phyloP scores from a whole-genome alignment of 1,139 yeast genomes.

The Kodamaea fungicola region DNA sequence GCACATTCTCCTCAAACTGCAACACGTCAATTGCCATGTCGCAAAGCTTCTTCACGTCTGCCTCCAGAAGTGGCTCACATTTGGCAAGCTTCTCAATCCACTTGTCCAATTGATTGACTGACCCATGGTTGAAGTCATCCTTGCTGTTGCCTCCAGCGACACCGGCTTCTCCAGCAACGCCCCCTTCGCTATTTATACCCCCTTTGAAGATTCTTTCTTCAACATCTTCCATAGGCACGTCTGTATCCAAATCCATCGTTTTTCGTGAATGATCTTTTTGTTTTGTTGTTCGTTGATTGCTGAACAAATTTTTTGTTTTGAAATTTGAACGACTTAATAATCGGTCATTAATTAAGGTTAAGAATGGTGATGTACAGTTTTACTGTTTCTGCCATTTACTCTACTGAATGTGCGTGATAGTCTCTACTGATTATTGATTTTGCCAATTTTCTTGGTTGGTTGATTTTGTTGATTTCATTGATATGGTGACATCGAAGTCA shows the following conservation, averaged over 20 bases:
- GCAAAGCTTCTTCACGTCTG: constrained; percentile 78
- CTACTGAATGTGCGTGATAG: too few relatives aligned
- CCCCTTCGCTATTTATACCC: constrained; percentile 9
- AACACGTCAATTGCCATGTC: constrained; percentile 88
- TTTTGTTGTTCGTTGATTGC: constrained; percentile 11
- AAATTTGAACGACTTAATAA: background rate
- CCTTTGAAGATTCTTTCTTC: constrained; percentile 42
- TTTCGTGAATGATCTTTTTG: constrained; percentile 3
- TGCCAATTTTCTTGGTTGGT: too few relatives aligned
- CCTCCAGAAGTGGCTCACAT: constrained; percentile 83
- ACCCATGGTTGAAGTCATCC: constrained; percentile 24
- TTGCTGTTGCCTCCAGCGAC: constrained; percentile 12
- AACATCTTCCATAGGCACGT: constrained; percentile 71
- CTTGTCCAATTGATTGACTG: constrained; percentile 69
- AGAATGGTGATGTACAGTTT: too few relatives aligned
- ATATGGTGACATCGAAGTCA: too few relatives aligned
- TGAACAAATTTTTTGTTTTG: constrained; percentile 6
- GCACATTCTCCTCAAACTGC: constrained; percentile 89
- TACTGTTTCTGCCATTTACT: too few relatives aligned
- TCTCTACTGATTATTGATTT: too few relatives aligned
- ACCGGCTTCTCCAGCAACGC: constrained; percentile 12
- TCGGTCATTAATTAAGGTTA: too few relatives aligned
- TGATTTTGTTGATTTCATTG: too few relatives aligned
- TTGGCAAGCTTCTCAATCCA: constrained; percentile 80
- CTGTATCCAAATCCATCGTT: constrained; percentile 61